Percentiles rank a stretch among this genome's conserved stretches.
These are phyloP conservation scores for Euphorbia corollata DNA, from an alignment of 441 rosid species.

Conservation along the genomic window DNA sequence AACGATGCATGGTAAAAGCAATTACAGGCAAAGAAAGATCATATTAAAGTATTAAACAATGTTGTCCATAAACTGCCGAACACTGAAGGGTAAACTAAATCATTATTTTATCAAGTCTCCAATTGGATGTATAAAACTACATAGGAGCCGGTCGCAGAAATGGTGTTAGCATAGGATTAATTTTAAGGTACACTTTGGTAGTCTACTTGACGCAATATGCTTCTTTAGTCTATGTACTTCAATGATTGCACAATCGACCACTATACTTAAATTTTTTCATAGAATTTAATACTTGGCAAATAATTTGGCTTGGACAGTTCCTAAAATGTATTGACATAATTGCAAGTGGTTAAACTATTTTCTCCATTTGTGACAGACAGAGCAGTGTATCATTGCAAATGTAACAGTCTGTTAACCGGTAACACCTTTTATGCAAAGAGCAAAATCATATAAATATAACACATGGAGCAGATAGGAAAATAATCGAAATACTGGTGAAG, in stretches of 20 bases:
- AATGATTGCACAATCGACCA: neutral
- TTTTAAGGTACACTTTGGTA: neutral
- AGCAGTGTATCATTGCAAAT: neutral
- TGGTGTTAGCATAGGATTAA: neutral
- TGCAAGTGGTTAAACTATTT: neutral
- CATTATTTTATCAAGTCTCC: slow-evolving; percentile 6
- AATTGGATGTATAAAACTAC: neutral
- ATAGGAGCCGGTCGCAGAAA: neutral
- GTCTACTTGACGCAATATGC: neutral
- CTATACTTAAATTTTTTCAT: neutral
- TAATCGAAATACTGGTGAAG: no score
- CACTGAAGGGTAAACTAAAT: neutral
- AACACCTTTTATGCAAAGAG: no score
- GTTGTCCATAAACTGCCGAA: neutral
- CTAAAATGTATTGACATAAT: neutral
- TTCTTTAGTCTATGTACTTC: neutral
- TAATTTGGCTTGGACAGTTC: neutral
- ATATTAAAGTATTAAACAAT: neutral
- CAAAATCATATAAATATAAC: no score
- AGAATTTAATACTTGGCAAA: neutral
- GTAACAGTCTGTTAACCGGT: no score
- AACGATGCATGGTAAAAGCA: neutral
- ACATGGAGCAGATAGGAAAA: no score
- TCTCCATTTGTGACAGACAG: neutral
- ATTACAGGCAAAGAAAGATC: neutral